Evolutionary conservation across 371 early-diverging fungal genomes (phyloP), one percentile per base, ranked within the genome.

Genomic region (Batkoa obscura): DNA sequence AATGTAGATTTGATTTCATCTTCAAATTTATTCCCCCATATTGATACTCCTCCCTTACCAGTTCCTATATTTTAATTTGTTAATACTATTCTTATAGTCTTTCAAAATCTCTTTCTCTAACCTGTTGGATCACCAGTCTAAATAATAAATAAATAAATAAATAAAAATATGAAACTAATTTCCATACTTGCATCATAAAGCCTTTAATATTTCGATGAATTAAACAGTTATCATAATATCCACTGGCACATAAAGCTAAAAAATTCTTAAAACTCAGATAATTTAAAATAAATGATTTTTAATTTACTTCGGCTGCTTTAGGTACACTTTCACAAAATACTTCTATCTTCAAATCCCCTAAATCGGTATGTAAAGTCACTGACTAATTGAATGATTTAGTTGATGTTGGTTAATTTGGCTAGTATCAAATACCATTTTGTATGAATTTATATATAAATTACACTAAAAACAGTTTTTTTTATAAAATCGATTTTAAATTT

Each of bases 261-360:
- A 95, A 95, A 74, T 95, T 95, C 85, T 87, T 57, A 23, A 45
- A 2, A 17, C 1, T 10, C 30, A 2, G 31, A 17, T 41, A 42
- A 59, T n/a, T 45, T 32, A 50, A 1, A 35, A 43, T 2, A 45
- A 35, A 10, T 36, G 41, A 12, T n/a, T 48, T 42, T 32, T n/a
- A 1, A 49, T 39, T 50, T 75, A 83, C 87, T 71, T 91, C 90
- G 12, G 86, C 79, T 2, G 92, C 73, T 48, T 73, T 79, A 12
- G 92, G 92, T 2, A 82, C 84, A 5, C 83, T 77, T 62, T 83
- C 83, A 60, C 83, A 86, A 64, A 83, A 80, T 30, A 88, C 65
- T 68, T 85, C 86, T 17, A 88, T 74, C 64, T 94, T 92, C 37
- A 94, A 65, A 69, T 93, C 92, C 8, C 95, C 95, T 17, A 89